Base-by-base conservation (phyloP, 176 grass and related monocot species). In the Aechmea fasciata region DNA sequence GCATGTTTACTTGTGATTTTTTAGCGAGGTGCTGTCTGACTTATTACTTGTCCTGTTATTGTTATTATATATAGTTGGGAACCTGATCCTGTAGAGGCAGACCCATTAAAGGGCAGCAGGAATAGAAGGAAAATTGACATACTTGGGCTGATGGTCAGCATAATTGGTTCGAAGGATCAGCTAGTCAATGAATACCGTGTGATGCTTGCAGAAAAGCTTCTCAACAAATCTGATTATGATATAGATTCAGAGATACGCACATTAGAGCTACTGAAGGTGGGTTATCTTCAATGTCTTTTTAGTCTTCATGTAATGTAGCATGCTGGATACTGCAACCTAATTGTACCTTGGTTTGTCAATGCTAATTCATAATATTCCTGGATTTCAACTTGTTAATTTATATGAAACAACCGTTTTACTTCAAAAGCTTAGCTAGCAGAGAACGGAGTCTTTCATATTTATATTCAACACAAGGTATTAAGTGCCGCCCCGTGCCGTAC, bases 181-280 rank as follows among this genome's bases (percentile, higher is more conserved):
- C 69, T 96, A 51, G 88, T 96, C 73, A 96, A 87, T 51, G 93
- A 96, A 81, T 92, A 96, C 64, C 88, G 83, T 79, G 93, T 96
- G 64, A 96, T 96, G 93, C 69, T 96, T 64, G 93, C 93, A 69
- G 93, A 96, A 82, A 96, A 92, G 61, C 79, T 96, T 65, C 86
- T 96, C 53, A 92, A 82, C 22, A 96, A 96, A 85, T 90, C 86
- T 66, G 93, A 90, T 85, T 96, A 89, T 79, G 93, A 92, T 78
- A 96, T 96, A 76, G 88, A 92, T 83, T 96, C 93, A 64, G 93
- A 96, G 78, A 96, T 96, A 69, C 93, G 93, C 68, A 96, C 93
- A 1, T 75, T 96, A 69, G 93, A 96, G 57, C 86, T 96, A n/a
- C 89, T 96, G 66, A 96, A 96, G 93, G 93, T 96, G 65, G 57